Base-by-base conservation (phyloP, 1,139 yeast species). In the Suhomyces terraborum region DNA sequence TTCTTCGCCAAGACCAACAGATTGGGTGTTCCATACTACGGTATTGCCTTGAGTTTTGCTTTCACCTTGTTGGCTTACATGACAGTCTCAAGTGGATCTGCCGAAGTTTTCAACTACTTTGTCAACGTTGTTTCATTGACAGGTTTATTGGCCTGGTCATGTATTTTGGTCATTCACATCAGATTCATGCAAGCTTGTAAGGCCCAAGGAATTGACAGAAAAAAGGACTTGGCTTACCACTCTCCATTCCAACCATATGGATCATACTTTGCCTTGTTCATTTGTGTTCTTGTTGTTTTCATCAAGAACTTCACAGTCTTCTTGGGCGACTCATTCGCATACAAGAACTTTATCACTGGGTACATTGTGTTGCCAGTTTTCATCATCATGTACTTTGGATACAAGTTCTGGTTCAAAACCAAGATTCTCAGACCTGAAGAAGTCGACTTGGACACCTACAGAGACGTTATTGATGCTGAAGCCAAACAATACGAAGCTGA, bases 301-400 rank as follows among this genome's bases (percentile, higher is more conserved):
- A 77, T 83, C 58, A 85, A 86, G 66, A 84, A 84, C 61, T 84
- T 84, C 61, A 82, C 88, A 1, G 89, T 80, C 4, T 84, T 84
- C 65, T 66, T 84, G 53, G 77, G 73, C 36, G 57, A 64, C 40
- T 59, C 59, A 2, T 82, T 82, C 61, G 77, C 73, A 56, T 81
- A 76, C 66, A 80, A 74, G 65, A 66, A 69, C 24, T 84, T 85
- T 56, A 82, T 85, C 55, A 84, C 93, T 29, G 89, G 91, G 36
- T 85, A 85, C 67, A 82, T 85, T 57, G 87, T 87, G 37, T 71
- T 85, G 42, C 93, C 93, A 23, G 79, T 83, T 20, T 85, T 76
- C 53, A 38, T 82, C 30, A 60, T 78, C 36, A 67, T 77, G 51
- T 74, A 67, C 51, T 55, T 75, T 46, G 88, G 84, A 7, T 83